Evolutionary conservation across 129 eudicot genomes (phyloP).

Genomic region (Escallonia rubra): DNA sequence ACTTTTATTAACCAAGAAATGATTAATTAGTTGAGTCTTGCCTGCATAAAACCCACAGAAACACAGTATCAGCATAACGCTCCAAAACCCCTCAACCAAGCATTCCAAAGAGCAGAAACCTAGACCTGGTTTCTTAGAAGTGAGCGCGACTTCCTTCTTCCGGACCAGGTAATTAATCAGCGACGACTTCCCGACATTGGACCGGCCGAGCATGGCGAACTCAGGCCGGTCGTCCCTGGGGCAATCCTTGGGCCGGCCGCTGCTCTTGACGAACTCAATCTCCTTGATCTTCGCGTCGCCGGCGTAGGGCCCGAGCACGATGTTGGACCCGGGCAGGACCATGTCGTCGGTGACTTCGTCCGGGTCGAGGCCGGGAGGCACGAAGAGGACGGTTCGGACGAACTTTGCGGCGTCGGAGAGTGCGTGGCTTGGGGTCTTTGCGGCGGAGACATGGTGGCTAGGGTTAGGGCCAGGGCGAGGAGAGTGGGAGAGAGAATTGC

Average conservation of each 20-base stretch:
- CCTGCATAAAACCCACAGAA: constrained; percentile 35
- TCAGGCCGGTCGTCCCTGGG: constrained; percentile 84
- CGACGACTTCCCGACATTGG: constrained; percentile 93
- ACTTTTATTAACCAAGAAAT: constrained; percentile 76
- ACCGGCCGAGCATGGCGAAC: constrained; percentile 87
- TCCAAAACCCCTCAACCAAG: background rate
- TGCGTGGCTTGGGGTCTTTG: constrained; percentile 33
- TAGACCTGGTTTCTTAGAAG: constrained; percentile 92
- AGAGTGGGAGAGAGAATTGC: constrained; percentile 22
- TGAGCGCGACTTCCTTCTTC: constrained; percentile 86
- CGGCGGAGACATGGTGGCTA: constrained; percentile 31
- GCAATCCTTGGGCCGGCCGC: constrained; percentile 70
- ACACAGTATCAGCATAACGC: background rate
- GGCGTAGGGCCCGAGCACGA: constrained; percentile 75
- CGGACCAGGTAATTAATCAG: constrained; percentile 70
- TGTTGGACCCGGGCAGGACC: constrained; percentile 85
- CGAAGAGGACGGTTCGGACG: constrained; percentile 34
- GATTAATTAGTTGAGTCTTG: constrained; percentile 93
- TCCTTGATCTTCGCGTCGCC: constrained; percentile 86
- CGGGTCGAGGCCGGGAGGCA: constrained; percentile 76
- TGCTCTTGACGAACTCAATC: constrained; percentile 73
- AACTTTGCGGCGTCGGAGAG: constrained; percentile 32
- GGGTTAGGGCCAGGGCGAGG: constrained; percentile 11
- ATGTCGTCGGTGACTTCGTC: constrained; percentile 64
- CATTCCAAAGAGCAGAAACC: background rate